Evolutionary conservation across 345 rosid genomes (phyloP).

Genomic region (Eucalyptus leucophloia): DNA sequence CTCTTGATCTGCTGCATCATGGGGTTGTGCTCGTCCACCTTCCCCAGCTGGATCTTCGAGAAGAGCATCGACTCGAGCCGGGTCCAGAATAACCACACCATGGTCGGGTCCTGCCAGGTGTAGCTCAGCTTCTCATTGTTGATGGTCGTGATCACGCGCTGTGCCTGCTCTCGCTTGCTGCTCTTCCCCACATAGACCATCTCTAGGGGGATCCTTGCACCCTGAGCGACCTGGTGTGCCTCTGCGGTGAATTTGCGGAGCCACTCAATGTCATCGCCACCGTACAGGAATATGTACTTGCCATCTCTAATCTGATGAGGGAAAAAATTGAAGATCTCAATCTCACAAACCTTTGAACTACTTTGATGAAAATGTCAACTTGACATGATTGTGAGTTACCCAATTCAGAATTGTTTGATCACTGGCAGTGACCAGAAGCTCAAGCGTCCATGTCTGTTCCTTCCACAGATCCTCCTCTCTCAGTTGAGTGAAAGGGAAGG

Average conservation of each 20-base stretch:
- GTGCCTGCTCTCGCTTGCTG: conserved; percentile 38
- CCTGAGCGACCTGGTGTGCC: conserved; percentile 35
- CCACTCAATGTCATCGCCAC: conserved; percentile 81
- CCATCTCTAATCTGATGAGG: conserved; percentile 42
- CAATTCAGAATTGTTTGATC: conserved; percentile 53
- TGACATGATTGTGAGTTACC: conserved; percentile 21
- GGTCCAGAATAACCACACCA: conserved; percentile 89
- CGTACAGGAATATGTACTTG: conserved; percentile 73
- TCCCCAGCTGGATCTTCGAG: conserved; percentile 75
- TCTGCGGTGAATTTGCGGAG: conserved; percentile 41
- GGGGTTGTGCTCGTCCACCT: conserved; percentile 45
- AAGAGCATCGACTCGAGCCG: conserved; percentile 75
- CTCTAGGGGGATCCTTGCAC: conserved; percentile 46
- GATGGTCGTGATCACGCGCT: conserved; percentile 20
- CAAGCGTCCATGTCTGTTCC: conserved; percentile 61
- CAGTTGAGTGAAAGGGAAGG: conserved; percentile 72
- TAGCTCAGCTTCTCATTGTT: conserved; percentile 40
- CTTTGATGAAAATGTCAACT: neutral
- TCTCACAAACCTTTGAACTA: neutral
- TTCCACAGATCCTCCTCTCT: conserved; percentile 78
- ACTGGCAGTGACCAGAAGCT: conserved; percentile 55
- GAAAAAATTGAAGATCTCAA: neutral
- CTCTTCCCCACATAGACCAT: conserved; percentile 78
- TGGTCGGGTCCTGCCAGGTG: conserved; percentile 42
- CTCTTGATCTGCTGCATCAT: conserved; percentile 71